A percentile compares a stretch with the other conserved stretches of the same genome.
Conservation (phyloP, 352 stramenopile genomes). For the Phytophthora constricta region DNA sequence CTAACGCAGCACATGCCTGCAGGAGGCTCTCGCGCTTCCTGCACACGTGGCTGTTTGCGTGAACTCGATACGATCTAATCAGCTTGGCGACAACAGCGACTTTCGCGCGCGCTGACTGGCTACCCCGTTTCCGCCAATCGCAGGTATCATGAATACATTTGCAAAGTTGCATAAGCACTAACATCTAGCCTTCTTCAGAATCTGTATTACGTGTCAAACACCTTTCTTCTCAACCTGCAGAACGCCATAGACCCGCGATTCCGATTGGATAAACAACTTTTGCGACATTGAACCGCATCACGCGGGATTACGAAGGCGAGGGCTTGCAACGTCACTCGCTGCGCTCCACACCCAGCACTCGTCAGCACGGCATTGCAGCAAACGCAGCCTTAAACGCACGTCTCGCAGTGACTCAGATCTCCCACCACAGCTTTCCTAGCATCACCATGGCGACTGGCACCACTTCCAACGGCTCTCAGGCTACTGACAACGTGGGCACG, state of each 20-base stretch:
- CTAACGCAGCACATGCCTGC: not conserved
- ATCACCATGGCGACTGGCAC: constrained; percentile 27
- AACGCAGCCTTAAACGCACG: constrained; percentile 17
- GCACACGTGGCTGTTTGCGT: too few species aligned
- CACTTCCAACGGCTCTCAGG: constrained; percentile 9
- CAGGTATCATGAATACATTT: too few species aligned
- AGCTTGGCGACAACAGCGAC: not conserved
- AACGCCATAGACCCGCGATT: too few species aligned
- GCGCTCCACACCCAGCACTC: not conserved
- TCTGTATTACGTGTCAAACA: too few species aligned
- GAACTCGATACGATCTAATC: not conserved
- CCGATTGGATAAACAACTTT: too few species aligned
- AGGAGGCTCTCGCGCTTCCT: too few species aligned
- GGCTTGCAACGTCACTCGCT: constrained; percentile 8
- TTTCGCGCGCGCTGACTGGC: not conserved
- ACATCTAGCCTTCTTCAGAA: too few species aligned
- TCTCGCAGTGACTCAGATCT: too few species aligned
- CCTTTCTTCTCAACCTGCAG: too few species aligned
- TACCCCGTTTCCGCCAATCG: too few species aligned
- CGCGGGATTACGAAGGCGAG: constrained; percentile 12
- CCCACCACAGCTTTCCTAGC: constrained; percentile 7
- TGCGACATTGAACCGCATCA: not conserved
- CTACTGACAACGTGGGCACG: constrained; percentile 42
- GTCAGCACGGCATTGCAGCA: constrained; percentile 30
- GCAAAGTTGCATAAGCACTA: too few species aligned